These are phyloP conservation scores for Penicillium bovifimosum DNA, from an alignment of 495 filamentous ascomycete genomes.

Conservation along the genomic window DNA sequence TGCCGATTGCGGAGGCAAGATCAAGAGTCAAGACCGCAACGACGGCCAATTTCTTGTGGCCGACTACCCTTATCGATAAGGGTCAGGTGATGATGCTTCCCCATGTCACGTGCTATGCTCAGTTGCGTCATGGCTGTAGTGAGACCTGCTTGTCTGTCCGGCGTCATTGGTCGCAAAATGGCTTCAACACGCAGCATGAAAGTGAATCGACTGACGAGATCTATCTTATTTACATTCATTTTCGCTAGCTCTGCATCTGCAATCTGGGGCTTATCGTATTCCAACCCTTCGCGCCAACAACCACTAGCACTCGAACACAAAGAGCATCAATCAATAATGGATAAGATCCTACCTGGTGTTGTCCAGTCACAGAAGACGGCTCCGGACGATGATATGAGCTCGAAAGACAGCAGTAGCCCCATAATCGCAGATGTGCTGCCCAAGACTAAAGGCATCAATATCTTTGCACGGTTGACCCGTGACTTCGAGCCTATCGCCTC, in stretches of 20 bases:
- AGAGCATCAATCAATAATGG: constrained; percentile 32
- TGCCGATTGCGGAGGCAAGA: constrained; percentile 7
- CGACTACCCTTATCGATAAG: constrained; percentile 24
- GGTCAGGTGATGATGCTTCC: constrained; percentile 17
- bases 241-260: constrained; percentile 10
- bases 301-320: constrained; percentile 8
- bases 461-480: constrained; percentile 81
- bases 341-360: constrained; percentile 24
- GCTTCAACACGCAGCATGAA: constrained; percentile 15
- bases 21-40: constrained; percentile 6
- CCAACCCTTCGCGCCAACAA: constrained; percentile 6
- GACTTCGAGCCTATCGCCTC: constrained; percentile 67
- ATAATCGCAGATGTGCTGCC: constrained; percentile 85
- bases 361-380: constrained; percentile 35
- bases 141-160: constrained; percentile 5
- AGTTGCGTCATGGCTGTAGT: constrained; percentile 21
- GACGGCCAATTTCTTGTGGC: constrained; percentile 20
- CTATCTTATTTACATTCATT: constrained; percentile 10
- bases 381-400: constrained; percentile 17
- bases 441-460: constrained; percentile 72
- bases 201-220: constrained; percentile 6
- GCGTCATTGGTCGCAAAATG: constrained; percentile 1
- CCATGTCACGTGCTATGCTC: constrained; percentile 17
- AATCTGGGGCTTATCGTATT: constrained; percentile 11
- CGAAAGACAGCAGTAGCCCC: constrained; percentile 23